Evolutionary conservation across 306 rosid genomes (phyloP), one percentile per base, ranked within the genome.

Genomic region (Albizia julibrissin): DNA sequence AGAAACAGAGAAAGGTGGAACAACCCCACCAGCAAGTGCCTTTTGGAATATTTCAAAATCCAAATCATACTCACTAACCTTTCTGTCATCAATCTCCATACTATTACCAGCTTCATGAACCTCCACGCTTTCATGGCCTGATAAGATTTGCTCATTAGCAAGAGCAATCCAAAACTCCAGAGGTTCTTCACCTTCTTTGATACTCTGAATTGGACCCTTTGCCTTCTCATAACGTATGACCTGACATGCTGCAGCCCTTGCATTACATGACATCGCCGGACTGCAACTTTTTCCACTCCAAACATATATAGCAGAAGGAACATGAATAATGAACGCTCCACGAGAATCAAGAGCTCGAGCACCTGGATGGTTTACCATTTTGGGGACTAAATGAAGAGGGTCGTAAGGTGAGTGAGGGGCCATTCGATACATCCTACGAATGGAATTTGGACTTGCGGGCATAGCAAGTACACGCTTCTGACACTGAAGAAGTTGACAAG

Each of bases 351-450:
- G 97, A 1, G 92, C 96, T 73, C 70, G 79, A 5, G 85, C 75
- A 73, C 84, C 84, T 13, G 98, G 92, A 56, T 81, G 83, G 83
- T 83, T 68, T 52, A 93, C 77, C 84, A 85, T 85, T 83, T 95
- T 95, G 1, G 98, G 98, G 21, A 95, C 99, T 76, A 95, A 87
- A 82, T 95, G 99, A 66, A 95, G 97, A 74, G 99, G 97, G 27
- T 90, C 99, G 42, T 95, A 93, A 0, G 98, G 86, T 0, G 99
- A 95, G 87, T 95, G 99, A 6, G 99, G 98, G 18, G 99, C 98
- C 91, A 95, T 93, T 56, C 97, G 75, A 79, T 87, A 95, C 93
- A 95, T 92, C 89, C 97, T 91, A 37, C 91, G 84, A 86, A 89
- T 65, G 2, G 98, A 93, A 83, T 64, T 91, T 0, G 99, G 99